phyloP scores from a whole-genome alignment of 345 rosid species.

The Citrus sp. region DNA sequence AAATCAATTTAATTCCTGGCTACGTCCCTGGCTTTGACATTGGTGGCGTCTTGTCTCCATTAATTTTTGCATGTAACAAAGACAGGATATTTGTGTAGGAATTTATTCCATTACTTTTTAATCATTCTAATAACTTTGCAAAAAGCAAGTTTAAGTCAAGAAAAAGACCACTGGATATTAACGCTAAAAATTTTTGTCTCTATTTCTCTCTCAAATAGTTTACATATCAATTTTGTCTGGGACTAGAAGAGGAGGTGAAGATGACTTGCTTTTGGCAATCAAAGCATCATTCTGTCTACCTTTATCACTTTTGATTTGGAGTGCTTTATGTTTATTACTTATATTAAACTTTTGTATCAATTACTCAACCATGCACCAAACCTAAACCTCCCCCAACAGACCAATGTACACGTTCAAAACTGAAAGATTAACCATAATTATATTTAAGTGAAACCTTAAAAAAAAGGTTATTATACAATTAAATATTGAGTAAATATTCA shows the following conservation, averaged over 20 bases:
- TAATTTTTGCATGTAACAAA: neutral
- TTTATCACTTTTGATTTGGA: neutral
- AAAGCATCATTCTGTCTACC: conserved; percentile 13
- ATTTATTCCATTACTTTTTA: conserved; percentile 14
- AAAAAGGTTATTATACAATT: too few relatives aligned
- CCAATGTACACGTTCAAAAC: neutral
- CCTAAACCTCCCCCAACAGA: neutral
- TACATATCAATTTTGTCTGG: neutral
- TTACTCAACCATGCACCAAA: conserved; percentile 2
- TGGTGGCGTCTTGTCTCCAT: neutral
- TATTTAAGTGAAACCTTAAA: too few relatives aligned
- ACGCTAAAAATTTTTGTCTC: neutral
- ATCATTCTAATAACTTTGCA: conserved; percentile 1
- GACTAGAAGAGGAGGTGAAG: neutral
- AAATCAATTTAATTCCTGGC: too few relatives aligned
- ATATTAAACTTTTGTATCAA: conserved; percentile 12
- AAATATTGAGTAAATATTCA: too few relatives aligned
- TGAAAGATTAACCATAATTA: neutral
- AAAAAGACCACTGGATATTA: neutral
- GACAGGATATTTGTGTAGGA: neutral
- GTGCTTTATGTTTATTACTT: neutral
- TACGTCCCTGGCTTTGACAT: too few relatives aligned
- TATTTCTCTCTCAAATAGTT: neutral
- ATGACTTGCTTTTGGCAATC: conserved; percentile 12
- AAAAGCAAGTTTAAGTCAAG: conserved; percentile 9